Conservation (phyloP, 139 green algal species). For the Picochlorum sp. region DNA sequence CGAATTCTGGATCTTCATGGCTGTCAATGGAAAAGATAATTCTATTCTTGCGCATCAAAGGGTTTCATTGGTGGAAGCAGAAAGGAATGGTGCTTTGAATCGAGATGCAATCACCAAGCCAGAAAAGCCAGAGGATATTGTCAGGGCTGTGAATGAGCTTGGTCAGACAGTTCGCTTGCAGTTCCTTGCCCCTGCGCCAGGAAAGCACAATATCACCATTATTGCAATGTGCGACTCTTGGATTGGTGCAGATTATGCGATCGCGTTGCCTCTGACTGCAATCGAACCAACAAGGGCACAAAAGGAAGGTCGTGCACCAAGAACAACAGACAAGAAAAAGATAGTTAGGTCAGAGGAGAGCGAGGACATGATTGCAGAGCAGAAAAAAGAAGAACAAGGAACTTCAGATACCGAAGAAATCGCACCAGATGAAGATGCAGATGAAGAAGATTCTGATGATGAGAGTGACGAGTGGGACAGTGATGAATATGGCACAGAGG, state of each 20-base stretch:
- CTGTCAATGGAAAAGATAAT: conserved; percentile 52
- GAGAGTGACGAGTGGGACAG: conserved; percentile 33
- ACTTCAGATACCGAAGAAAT: conserved; percentile 11
- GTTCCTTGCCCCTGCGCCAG: conserved; percentile 50
- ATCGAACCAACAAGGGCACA: conserved; percentile 26
- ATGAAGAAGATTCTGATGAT: conserved; percentile 21
- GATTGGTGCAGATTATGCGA: conserved; percentile 63
- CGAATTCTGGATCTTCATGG: conserved; percentile 67
- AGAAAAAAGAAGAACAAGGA: conserved; percentile 13
- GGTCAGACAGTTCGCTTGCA: conserved; percentile 63
- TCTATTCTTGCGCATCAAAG: conserved; percentile 21
- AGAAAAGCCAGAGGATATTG: conserved; percentile 1
- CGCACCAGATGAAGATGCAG: not conserved
- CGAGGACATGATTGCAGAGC: conserved; percentile 10
- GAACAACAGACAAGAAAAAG: conserved; percentile 4
- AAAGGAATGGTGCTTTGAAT: conserved; percentile 39
- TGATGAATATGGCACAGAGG: conserved; percentile 42
- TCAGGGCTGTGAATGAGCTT: not conserved
- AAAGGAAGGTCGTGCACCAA: conserved; percentile 29
- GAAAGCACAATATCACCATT: conserved; percentile 62
- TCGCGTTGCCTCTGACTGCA: conserved; percentile 47
- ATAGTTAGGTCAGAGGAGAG: conserved; percentile 18
- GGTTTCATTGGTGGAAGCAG: conserved; percentile 45
- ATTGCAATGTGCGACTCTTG: conserved; percentile 71
- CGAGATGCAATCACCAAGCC: not conserved